These are phyloP conservation scores for Erythrobasidium yunnanense DNA, from an alignment of 768 basidiomycete species.

Conservation along the genomic window DNA sequence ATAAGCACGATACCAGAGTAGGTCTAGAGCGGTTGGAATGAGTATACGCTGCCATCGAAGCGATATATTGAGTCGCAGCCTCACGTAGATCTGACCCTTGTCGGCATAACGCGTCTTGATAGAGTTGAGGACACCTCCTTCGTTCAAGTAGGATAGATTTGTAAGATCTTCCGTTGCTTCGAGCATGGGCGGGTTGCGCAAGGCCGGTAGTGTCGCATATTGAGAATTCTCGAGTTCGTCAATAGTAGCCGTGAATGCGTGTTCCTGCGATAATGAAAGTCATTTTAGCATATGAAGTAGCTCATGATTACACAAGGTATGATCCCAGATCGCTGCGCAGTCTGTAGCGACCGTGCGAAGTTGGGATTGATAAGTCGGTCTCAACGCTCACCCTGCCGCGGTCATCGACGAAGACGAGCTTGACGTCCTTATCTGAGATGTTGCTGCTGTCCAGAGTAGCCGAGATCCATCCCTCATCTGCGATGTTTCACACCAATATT, in stretches of 20 bases:
- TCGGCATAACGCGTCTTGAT: conserved; percentile 93
- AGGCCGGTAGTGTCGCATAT: conserved; percentile 55
- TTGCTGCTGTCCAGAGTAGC: conserved; percentile 63
- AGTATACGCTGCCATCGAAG: too few species aligned
- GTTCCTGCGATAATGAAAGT: conserved; percentile 57
- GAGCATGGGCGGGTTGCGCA: conserved; percentile 89
- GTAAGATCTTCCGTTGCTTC: conserved; percentile 97
- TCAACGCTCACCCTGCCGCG: conserved; percentile 62
- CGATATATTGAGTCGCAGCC: too few species aligned
- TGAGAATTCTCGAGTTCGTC: conserved; percentile 62
- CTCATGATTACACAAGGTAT: too few species aligned
- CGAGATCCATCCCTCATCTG: conserved; percentile 86
- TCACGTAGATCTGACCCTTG: conserved; percentile 79
- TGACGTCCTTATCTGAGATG: conserved; percentile 56
- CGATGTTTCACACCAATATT: conserved; percentile 40
- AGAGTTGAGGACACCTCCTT: conserved; percentile 89
- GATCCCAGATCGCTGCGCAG: too few species aligned
- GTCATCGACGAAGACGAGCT: conserved; percentile 76
- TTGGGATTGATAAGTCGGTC: conserved; percentile 20
- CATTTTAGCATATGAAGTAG: too few species aligned
- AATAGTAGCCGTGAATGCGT: conserved; percentile 62
- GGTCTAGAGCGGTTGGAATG: too few species aligned
- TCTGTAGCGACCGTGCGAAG: too few species aligned
- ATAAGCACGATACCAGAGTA: conserved; percentile 98
- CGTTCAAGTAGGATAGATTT: conserved; percentile 92